Conservation (phyloP, 2,329 filamentous ascomycete species). For the Elsinoe batatas region DNA sequence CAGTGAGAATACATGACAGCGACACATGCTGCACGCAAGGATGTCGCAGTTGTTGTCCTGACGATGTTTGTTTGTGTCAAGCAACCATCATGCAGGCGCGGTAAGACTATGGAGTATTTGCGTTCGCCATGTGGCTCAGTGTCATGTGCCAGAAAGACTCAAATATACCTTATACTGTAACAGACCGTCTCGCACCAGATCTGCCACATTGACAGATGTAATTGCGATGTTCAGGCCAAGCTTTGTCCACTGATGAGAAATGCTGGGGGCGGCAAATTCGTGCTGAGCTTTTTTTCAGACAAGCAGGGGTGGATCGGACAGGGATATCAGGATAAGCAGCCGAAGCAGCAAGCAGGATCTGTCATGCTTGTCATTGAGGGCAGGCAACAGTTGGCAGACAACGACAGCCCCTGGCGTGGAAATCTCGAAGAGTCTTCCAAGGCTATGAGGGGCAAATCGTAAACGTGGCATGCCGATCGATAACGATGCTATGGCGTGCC, state of each 20-base stretch:
- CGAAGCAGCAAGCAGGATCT: neutral
- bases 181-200: neutral
- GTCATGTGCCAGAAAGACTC: neutral
- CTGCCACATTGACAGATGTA: neutral
- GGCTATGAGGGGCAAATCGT: neutral
- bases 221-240: constrained; percentile 7
- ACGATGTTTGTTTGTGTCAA: constrained; percentile 6
- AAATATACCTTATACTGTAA: neutral
- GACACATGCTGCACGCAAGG: neutral
- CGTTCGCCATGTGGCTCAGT: too few species aligned
- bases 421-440: neutral
- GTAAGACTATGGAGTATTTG: neutral
- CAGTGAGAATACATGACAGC: too few species aligned
- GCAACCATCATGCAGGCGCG: constrained; percentile 1
- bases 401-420: neutral
- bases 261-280: neutral
- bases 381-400: neutral
- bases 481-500: neutral
- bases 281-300: neutral
- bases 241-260: neutral
- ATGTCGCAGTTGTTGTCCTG: neutral
- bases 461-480: neutral
- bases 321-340: constrained; percentile 3
- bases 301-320: constrained; percentile 1
- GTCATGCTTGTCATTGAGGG: neutral